Percentiles rank a stretch among this genome's conserved stretches.
These are phyloP conservation scores for Pichia sp. DNA, from an alignment of 1,139 yeast species.

Conservation along the genomic window DNA sequence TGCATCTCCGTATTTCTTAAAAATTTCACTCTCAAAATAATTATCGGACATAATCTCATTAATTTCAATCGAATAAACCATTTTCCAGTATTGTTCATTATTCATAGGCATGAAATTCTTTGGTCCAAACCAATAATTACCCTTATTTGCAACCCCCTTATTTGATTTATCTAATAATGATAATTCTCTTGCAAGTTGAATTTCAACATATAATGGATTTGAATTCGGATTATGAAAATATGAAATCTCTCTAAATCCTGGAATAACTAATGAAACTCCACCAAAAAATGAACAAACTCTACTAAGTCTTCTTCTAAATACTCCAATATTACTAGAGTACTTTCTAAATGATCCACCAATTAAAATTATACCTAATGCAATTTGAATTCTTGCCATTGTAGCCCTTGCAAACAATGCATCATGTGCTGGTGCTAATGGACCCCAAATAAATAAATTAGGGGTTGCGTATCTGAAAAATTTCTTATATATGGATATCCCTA, in stretches of 20 bases:
- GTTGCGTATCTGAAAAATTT: constrained; percentile 23
- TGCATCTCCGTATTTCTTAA: constrained; percentile 8
- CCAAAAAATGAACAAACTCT: constrained; percentile 7
- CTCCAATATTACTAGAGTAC: constrained; percentile 2
- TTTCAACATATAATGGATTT: constrained; percentile 27
- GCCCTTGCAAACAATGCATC: constrained; percentile 24
- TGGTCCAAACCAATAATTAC: constrained; percentile 26
- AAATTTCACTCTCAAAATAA: constrained; percentile 13
- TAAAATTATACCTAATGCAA: constrained; percentile 18
- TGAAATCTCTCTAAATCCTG: constrained; percentile 12
- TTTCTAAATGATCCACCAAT: constrained; percentile 15
- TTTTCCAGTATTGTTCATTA: constrained; percentile 18
- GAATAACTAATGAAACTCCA: constrained; percentile 10
- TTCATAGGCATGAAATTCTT: constrained; percentile 28
- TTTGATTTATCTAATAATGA: constrained; percentile 12
- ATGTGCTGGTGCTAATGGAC: constrained; percentile 29
- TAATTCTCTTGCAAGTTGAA: constrained; percentile 21
- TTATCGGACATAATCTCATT: constrained; percentile 17
- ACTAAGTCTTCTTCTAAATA: constrained; percentile 4
- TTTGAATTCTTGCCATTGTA: constrained; percentile 20
- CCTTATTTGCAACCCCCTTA: constrained; percentile 15
- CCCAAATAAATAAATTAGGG: constrained; percentile 26
- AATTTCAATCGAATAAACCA: constrained; percentile 16
- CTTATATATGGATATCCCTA: constrained; percentile 14
- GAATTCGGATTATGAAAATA: constrained; percentile 12